Evolutionary conservation across 169 alveolate genomes (phyloP).

Genomic region (Cryptosporidium baileyi): DNA sequence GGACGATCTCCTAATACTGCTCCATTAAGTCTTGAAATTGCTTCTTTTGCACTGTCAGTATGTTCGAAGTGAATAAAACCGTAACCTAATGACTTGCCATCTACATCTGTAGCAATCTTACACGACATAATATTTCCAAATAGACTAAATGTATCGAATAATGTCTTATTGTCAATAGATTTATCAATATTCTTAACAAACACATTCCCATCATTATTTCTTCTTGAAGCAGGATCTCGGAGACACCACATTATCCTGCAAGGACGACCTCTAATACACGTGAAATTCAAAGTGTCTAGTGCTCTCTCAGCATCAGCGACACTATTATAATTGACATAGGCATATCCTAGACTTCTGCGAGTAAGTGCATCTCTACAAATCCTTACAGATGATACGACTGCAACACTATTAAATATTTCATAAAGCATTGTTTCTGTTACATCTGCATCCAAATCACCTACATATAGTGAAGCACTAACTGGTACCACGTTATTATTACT

Average conservation of each 20-base stretch:
- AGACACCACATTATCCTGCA: slow-evolving; percentile 93
- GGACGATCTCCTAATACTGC: slow-evolving; percentile 88
- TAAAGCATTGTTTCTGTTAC: slow-evolving; percentile 93
- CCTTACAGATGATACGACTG: slow-evolving; percentile 92
- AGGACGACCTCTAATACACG: slow-evolving; percentile 91
- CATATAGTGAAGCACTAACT: slow-evolving; percentile 88
- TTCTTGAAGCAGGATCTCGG: slow-evolving; percentile 91
- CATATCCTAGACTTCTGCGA: slow-evolving; percentile 89
- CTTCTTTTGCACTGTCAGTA: slow-evolving; percentile 91
- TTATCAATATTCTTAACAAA: slow-evolving; percentile 93
- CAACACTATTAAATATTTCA: slow-evolving; percentile 90
- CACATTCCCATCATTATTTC: slow-evolving; percentile 91
- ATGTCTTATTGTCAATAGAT: slow-evolving; percentile 91
- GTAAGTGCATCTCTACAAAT: slow-evolving; percentile 92
- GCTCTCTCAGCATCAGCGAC: slow-evolving; percentile 91
- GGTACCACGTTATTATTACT: slow-evolving; percentile 56
- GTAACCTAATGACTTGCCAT: slow-evolving; percentile 90
- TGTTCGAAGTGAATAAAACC: slow-evolving; percentile 95
- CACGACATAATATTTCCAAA: slow-evolving; percentile 93
- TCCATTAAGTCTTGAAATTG: slow-evolving; percentile 90
- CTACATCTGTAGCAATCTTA: slow-evolving; percentile 90
- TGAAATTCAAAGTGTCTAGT: slow-evolving; percentile 89
- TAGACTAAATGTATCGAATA: slow-evolving; percentile 90
- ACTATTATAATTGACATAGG: slow-evolving; percentile 90
- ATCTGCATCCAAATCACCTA: slow-evolving; percentile 90